Evolutionary conservation across 495 filamentous ascomycete species (phyloP), one percentile per base, ranked within the genome.

Genomic region (Daldinia caldariorum): DNA sequence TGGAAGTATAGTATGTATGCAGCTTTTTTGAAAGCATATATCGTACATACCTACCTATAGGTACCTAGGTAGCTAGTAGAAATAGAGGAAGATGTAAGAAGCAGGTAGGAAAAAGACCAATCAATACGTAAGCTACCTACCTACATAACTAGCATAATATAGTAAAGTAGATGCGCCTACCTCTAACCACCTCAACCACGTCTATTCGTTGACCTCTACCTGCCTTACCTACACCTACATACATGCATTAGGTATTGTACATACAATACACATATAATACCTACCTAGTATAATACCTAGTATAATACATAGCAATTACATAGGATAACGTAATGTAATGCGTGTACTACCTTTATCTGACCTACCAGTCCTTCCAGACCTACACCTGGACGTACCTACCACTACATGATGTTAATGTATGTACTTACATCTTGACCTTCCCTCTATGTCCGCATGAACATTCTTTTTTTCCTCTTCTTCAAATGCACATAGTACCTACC

Each of bases 1-100:
- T 20, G 63, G 31, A 43, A 16, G 8, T 20, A 20, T 20, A 20
- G 16, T 50, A 50, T 26, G 20, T 49, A 50, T 50, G 47, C 12
- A 54, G 26, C 26, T 39, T 38, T 38, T 49, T 29, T 35, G 49
- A 49, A 70, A n/a, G 61, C 55, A 54, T 53, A 59, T 58, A 50
- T 50, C 26, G 26, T 26, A 26, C 26, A 26, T n/a, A n/a, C n/a
- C n/a, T n/a, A n/a, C n/a, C n/a, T n/a, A 26, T 26, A 26, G 3
- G 3, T 26, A 26, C 26, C 1, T 26, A 3, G n/a, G n/a, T n/a
- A 26, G 26, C 1, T 26, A 26, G 26, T 26, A 26, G 26, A 35
- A 35, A 35, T 6, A 35, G 34, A 35, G 34, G 34, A 35, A 35
- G 6, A 35, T 35, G 34, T 35, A 35, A 35, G 34, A 35, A 35